phyloP scores from a whole-genome alignment of 257 asterid genomes.

The Vinca minor region DNA sequence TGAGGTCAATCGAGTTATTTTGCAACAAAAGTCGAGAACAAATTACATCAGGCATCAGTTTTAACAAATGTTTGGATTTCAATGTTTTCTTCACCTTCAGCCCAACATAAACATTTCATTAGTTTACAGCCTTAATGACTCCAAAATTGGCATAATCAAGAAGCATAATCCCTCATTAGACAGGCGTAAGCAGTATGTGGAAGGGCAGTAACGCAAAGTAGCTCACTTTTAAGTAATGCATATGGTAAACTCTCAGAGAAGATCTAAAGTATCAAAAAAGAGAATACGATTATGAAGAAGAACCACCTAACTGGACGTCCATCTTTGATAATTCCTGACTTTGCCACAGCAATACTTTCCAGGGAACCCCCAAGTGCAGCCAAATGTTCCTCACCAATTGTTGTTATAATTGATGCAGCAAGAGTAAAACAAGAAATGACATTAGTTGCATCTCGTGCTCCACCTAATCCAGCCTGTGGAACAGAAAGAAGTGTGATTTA shows the following conservation, averaged over 20 bases:
- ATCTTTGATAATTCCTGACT: slow-evolving; percentile 87
- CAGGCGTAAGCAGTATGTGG: neutral
- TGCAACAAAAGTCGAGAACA: neutral
- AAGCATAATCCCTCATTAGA: neutral
- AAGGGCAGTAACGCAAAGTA: neutral
- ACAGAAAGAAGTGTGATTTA: slow-evolving; percentile 2
- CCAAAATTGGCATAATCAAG: neutral
- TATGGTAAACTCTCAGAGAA: neutral
- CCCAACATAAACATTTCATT: neutral
- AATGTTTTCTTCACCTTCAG: neutral
- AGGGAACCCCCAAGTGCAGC: slow-evolving; percentile 92
- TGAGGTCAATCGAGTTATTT: neutral
- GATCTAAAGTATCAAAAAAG: slow-evolving; percentile 10
- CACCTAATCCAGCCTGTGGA: slow-evolving; percentile 73
- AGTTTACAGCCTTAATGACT: neutral
- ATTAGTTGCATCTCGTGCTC: slow-evolving; percentile 97
- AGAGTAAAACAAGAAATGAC: slow-evolving; percentile 55
- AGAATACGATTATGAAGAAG: slow-evolving; percentile 21
- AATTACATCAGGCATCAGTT: neutral
- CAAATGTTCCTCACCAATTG: slow-evolving; percentile 87
- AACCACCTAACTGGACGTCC: slow-evolving; percentile 95
- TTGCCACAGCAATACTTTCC: slow-evolving; percentile 85
- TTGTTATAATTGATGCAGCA: slow-evolving; percentile 70
- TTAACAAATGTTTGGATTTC: neutral
- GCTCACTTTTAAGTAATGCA: neutral